Conservation (phyloP, 768 basidiomycete species). For the Lactarius hengduanensis region DNA sequence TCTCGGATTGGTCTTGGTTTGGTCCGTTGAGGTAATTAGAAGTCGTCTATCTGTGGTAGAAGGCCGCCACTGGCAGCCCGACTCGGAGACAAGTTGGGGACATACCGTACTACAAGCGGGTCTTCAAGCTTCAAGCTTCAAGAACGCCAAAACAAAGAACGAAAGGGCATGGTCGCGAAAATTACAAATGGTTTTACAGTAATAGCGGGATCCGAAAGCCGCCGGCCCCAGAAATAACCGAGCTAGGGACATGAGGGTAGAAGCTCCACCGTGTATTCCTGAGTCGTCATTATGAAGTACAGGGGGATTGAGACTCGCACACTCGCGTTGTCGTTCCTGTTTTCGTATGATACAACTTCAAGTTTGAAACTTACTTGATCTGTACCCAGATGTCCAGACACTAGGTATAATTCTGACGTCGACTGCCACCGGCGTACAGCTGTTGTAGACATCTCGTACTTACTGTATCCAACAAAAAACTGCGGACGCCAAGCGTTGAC, state of each 20-base stretch:
- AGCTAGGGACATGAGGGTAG: slow-evolving; percentile 46
- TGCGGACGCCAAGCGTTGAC: slow-evolving; percentile 51
- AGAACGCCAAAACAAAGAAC: too few relatives aligned
- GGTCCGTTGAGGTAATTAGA: too few relatives aligned
- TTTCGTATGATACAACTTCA: neutral
- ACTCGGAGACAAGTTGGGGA: too few relatives aligned
- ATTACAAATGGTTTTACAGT: too few relatives aligned
- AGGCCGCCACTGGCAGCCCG: too few relatives aligned
- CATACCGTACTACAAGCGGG: too few relatives aligned
- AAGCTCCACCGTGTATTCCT: slow-evolving; percentile 51
- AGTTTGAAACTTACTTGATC: slow-evolving; percentile 50
- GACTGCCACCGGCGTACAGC: neutral
- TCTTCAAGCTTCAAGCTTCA: too few relatives aligned
- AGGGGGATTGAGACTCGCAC: neutral
- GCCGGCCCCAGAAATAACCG: slow-evolving; percentile 42
- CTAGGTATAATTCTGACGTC: slow-evolving; percentile 49
- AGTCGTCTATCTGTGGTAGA: too few relatives aligned
- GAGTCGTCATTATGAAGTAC: neutral
- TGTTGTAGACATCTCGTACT: neutral
- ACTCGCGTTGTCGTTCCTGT: slow-evolving; percentile 53
- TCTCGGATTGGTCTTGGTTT: too few relatives aligned
- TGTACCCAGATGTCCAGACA: slow-evolving; percentile 61
- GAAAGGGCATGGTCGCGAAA: slow-evolving; percentile 31
- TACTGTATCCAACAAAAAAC: slow-evolving; percentile 33
- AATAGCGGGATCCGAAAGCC: too few relatives aligned